These are phyloP conservation scores for Saturnispora serradocipensis DNA, from an alignment of 805 yeast genomes.

Conservation along the genomic window DNA sequence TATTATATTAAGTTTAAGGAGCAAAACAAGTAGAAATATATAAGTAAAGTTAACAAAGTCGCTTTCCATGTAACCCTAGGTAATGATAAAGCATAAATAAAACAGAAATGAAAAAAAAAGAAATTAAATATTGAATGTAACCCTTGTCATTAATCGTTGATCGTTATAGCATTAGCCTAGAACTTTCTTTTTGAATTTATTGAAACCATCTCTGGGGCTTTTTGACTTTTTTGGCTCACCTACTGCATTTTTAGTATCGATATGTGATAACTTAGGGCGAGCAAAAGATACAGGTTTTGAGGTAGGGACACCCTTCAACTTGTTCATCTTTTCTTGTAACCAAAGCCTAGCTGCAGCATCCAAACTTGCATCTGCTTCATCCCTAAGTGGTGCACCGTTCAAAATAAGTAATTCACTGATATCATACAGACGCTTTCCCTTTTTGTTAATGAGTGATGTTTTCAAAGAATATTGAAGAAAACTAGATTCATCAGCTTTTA, in stretches of 20 bases:
- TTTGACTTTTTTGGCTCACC: not conserved
- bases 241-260: not conserved
- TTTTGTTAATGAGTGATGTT: conserved; percentile 23
- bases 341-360: conserved; percentile 37
- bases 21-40: not conserved
- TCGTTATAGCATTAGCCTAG: not conserved
- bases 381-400: conserved; percentile 46
- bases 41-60: not conserved
- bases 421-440: conserved; percentile 30
- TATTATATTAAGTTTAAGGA: not conserved
- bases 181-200: conserved; percentile 19
- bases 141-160: not conserved
- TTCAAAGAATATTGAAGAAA: conserved; percentile 44
- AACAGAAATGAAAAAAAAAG: not conserved
- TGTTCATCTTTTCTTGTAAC: conserved; percentile 40
- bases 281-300: not conserved
- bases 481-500: conserved; percentile 32
- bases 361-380: conserved; percentile 6
- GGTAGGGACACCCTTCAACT: conserved; percentile 16
- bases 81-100: not conserved
- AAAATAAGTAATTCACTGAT: conserved; percentile 47
- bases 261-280: not conserved
- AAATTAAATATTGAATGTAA: not conserved
- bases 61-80: not conserved
- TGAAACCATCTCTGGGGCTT: conserved; percentile 16